Evolutionary conservation across 371 early-diverging fungal species (phyloP).

Genomic region (Mortierella sp.): DNA sequence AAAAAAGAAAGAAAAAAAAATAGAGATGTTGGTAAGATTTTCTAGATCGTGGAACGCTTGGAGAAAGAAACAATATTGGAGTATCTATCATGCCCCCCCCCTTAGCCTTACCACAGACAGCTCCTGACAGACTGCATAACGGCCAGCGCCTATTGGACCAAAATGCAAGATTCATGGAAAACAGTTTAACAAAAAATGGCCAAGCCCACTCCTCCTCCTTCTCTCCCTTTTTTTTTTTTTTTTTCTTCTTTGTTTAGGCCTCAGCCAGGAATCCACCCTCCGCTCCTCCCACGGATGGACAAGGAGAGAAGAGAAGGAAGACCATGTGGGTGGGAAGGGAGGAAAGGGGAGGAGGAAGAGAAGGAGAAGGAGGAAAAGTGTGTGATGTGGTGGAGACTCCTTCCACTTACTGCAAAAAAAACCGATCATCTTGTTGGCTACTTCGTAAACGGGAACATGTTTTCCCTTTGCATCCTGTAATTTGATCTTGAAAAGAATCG

Average conservation of each 20-base stretch:
- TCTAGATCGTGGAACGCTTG: too few species aligned
- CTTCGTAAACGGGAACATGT: conserved; percentile 48
- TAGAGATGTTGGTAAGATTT: too few species aligned
- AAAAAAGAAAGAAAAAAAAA: background rate
- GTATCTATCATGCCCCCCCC: background rate
- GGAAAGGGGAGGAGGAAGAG: too few species aligned
- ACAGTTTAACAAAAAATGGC: too few species aligned
- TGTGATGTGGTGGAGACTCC: background rate
- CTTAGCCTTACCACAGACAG: conserved; percentile 19
- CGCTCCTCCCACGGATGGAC: too few species aligned
- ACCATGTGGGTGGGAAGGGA: background rate
- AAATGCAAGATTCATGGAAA: background rate
- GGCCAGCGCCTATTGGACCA: conserved; percentile 30
- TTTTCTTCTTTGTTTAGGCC: too few species aligned
- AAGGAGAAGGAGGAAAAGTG: background rate
- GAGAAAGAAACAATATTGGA: background rate
- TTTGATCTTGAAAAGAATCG: conserved; percentile 50
- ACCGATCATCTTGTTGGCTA: conserved; percentile 46
- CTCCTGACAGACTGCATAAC: conserved; percentile 46
- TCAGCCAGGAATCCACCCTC: too few species aligned
- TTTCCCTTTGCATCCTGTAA: conserved; percentile 45
- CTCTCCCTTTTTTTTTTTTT: background rate
- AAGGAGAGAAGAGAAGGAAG: background rate
- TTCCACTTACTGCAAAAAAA: conserved; percentile 40
- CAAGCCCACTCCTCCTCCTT: background rate